Evolutionary conservation across 441 rosid genomes (phyloP).

Genomic region (Iberis amara): DNA sequence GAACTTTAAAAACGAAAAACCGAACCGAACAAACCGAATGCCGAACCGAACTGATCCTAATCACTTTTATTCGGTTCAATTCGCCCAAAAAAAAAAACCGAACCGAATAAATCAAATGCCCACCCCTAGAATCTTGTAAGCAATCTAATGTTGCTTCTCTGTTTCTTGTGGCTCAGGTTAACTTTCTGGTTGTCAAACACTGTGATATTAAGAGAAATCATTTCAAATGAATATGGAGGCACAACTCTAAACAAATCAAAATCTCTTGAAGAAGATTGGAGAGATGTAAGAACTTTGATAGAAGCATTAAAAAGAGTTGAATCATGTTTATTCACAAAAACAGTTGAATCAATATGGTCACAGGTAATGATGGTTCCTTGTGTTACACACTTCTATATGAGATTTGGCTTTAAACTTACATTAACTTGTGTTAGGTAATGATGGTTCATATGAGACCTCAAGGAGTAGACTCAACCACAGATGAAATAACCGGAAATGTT

Average conservation of each 20-base stretch:
- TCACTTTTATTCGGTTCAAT: neutral
- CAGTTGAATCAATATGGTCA: slow-evolving; percentile 90
- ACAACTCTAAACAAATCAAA: slow-evolving; percentile 24
- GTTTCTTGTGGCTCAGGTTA: slow-evolving; percentile 48
- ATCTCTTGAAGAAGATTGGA: slow-evolving; percentile 44
- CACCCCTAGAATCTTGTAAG: slow-evolving; percentile 11
- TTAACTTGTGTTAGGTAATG: slow-evolving; percentile 45
- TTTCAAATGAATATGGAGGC: slow-evolving; percentile 53
- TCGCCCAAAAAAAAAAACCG: too few relatives aligned
- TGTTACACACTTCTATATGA: too few relatives aligned
- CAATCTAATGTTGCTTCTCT: slow-evolving; percentile 14
- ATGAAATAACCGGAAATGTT: slow-evolving; percentile 44
- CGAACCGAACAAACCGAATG: too few relatives aligned
- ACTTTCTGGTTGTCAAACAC: slow-evolving; percentile 86
- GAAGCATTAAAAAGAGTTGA: slow-evolving; percentile 71
- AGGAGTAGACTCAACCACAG: slow-evolving; percentile 32
- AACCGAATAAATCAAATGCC: too few relatives aligned
- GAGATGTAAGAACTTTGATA: slow-evolving; percentile 44
- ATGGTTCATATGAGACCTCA: slow-evolving; percentile 76
- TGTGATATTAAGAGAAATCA: slow-evolving; percentile 69
- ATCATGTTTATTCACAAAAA: slow-evolving; percentile 78
- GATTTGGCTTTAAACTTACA: slow-evolving; percentile 33
- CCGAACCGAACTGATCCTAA: too few relatives aligned
- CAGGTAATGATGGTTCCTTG: slow-evolving; percentile 44
- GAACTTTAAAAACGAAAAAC: too few relatives aligned